Evolutionary conservation across 2,329 filamentous ascomycete species (phyloP).

Genomic region (Lasiodiplodia sp.): DNA sequence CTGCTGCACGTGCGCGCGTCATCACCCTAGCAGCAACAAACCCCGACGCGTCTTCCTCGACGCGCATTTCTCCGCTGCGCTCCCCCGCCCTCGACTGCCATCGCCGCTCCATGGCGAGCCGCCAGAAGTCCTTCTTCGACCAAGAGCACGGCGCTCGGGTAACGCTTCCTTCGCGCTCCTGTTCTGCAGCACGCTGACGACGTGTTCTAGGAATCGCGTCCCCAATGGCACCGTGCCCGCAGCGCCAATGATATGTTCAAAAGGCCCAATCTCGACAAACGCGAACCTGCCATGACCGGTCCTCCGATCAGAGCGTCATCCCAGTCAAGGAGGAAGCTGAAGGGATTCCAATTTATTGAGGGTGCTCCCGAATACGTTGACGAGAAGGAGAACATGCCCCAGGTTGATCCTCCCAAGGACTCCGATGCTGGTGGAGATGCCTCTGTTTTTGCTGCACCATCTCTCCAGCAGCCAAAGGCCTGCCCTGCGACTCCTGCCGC

Average conservation of each 20-base stretch:
- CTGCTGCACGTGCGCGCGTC: not conserved
- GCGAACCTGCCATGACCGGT: slow-evolving; percentile 38
- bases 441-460: slow-evolving; percentile 38
- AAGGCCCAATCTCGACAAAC: slow-evolving; percentile 33
- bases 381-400: slow-evolving; percentile 54
- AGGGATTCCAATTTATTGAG: slow-evolving; percentile 61
- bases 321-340: slow-evolving; percentile 62
- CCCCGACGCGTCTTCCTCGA: slow-evolving; percentile 29
- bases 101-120: slow-evolving; percentile 49
- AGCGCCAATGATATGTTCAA: slow-evolving; percentile 38
- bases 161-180: not conserved
- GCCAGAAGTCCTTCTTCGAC: slow-evolving; percentile 61
- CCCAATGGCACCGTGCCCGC: slow-evolving; percentile 45
- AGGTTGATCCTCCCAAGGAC: not conserved
- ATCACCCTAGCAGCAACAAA: not conserved
- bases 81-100: not conserved
- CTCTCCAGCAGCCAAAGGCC: slow-evolving; percentile 37
- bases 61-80: slow-evolving; percentile 5
- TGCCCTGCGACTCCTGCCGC: slow-evolving; percentile 63
- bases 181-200: not conserved
- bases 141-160: slow-evolving; percentile 45
- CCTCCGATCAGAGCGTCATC: slow-evolving; percentile 58
- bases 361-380: slow-evolving; percentile 43
- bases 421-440: slow-evolving; percentile 17
- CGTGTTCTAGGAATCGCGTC: slow-evolving; percentile 13